phyloP scores from a whole-genome alignment of 169 alveolate species.

The Babesia ovis region DNA sequence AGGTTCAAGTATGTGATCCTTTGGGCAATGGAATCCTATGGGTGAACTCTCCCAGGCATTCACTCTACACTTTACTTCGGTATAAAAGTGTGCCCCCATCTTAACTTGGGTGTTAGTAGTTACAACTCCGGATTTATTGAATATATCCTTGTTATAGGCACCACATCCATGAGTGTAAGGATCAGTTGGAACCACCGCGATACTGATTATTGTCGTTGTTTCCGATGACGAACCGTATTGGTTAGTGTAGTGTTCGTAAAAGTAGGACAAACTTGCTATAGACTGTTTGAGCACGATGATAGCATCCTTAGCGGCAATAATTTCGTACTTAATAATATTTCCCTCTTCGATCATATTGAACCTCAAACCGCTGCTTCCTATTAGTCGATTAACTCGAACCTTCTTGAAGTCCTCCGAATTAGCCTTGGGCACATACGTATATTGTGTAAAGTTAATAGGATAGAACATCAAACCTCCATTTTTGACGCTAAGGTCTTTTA shows the following conservation, averaged over 20 bases:
- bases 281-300: conserved; percentile 26
- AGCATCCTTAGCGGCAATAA: background rate
- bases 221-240: background rate
- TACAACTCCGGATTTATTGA: background rate
- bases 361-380: background rate
- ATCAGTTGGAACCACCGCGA: conserved; percentile 31
- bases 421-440: background rate
- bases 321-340: background rate
- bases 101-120: background rate
- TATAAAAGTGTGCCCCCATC: background rate
- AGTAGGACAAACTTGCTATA: conserved; percentile 26
- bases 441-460: background rate
- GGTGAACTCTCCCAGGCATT: conserved; percentile 13
- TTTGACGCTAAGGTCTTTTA: background rate
- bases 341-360: background rate
- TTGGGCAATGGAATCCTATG: conserved; percentile 40
- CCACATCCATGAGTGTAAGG: conserved; percentile 51
- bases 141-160: background rate
- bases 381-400: background rate
- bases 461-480: background rate
- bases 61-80: conserved; percentile 19
- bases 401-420: background rate
- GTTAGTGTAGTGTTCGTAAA: conserved; percentile 1
- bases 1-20: conserved; percentile 7
- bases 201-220: background rate